A percentile compares a stretch with the other conserved stretches of the same genome.
phyloP scores from a whole-genome alignment of 1,139 yeast genomes.

The Magnusiomyces ingens region DNA sequence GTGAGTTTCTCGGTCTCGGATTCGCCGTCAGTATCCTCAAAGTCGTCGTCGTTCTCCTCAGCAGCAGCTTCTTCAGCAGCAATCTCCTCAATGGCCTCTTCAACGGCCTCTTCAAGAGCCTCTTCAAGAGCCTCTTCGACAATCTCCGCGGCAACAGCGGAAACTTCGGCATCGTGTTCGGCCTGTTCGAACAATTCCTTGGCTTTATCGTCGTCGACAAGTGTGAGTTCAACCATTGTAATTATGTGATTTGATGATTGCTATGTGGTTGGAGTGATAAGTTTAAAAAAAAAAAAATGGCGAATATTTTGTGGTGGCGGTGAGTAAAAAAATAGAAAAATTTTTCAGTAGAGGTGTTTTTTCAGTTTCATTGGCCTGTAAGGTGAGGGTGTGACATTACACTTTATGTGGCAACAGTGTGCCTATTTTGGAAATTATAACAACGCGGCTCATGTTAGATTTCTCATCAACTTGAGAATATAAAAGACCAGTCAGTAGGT shows the following conservation, averaged over 20 bases:
- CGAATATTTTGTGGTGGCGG: not conserved
- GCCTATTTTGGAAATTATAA: not conserved
- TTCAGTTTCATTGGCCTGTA: not conserved
- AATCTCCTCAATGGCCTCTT: conserved; percentile 15
- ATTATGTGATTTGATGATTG: not conserved
- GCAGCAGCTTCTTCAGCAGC: conserved; percentile 12
- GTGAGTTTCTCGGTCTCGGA: conserved; percentile 6
- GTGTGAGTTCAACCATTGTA: conserved; percentile 66
- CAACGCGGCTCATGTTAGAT: not conserved
- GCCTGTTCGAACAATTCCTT: conserved; percentile 13
- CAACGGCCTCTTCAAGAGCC: conserved; percentile 23
- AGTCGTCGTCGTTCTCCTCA: conserved; percentile 15
- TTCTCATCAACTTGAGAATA: no score
- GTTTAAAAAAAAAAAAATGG: not conserved
- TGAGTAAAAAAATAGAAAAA: not conserved
- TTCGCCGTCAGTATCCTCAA: no score
- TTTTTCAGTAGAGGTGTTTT: not conserved
- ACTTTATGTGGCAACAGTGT: no score
- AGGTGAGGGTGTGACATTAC: no score
- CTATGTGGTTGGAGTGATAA: not conserved
- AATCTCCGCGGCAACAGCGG: conserved; percentile 13
- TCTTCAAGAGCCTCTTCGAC: conserved; percentile 11
- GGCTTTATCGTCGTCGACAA: conserved; percentile 41
- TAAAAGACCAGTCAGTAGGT: not conserved
- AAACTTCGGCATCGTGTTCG: not conserved